Conservation (phyloP, 495 filamentous ascomycete genomes). For the Zalerion maritima region DNA sequence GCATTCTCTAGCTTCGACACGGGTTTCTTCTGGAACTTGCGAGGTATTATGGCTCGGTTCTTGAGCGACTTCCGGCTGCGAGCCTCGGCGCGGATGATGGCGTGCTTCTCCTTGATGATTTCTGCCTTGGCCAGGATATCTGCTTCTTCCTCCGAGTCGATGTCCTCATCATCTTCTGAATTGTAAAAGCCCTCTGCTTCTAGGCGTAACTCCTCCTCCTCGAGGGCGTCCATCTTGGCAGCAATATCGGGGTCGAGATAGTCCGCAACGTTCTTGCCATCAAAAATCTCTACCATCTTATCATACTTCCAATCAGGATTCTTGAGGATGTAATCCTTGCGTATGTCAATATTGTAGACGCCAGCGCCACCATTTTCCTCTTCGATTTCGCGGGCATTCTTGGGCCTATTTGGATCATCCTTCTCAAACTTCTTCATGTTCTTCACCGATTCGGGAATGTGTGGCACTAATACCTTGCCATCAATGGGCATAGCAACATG, state of each 20-base stretch:
- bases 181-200: constrained; percentile 77
- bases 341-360: constrained; percentile 86
- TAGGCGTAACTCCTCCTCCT: constrained; percentile 86
- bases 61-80: constrained; percentile 88
- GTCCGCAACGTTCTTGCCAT: constrained; percentile 93
- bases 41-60: constrained; percentile 84
- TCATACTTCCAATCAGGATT: constrained; percentile 89
- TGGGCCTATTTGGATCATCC: constrained; percentile 65
- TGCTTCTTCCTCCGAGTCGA: constrained; percentile 73
- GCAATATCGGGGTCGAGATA: constrained; percentile 96
- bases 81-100: constrained; percentile 77
- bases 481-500: constrained; percentile 88
- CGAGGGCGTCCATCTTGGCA: constrained; percentile 71
- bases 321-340: constrained; percentile 70
- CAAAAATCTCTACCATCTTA: constrained; percentile 80
- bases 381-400: constrained; percentile 74
- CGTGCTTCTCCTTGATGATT: constrained; percentile 82
- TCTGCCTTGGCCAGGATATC: constrained; percentile 84
- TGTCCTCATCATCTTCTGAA: constrained; percentile 42
- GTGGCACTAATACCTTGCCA: constrained; percentile 61
- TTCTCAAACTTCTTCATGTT: constrained; percentile 75
- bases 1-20: constrained; percentile 73
- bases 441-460: constrained; percentile 77
- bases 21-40: constrained; percentile 57
- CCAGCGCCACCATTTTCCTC: constrained; percentile 87